Evolutionary conservation across 139 green algal genomes (phyloP).

Genomic region (Coelastrella sp.): DNA sequence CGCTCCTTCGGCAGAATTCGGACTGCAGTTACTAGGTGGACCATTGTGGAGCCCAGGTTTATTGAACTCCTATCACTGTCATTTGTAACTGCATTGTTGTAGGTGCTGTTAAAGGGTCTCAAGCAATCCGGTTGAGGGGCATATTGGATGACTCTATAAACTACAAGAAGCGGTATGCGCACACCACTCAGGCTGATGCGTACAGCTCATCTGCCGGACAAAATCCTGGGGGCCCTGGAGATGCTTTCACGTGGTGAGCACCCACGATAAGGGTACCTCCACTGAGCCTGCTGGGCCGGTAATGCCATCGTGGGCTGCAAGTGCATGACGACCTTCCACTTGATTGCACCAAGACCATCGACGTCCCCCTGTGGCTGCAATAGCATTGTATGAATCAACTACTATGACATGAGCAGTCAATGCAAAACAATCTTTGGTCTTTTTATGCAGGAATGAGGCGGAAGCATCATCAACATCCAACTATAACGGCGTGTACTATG

Average conservation of each 20-base stretch:
- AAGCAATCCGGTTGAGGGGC: neutral
- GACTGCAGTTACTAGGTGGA: too few relatives aligned
- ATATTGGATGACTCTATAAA: neutral
- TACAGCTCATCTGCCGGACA: neutral
- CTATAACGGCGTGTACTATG: neutral
- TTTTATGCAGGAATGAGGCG: neutral
- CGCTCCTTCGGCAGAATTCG: too few relatives aligned
- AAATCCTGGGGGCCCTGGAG: conserved; percentile 3
- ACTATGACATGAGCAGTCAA: neutral
- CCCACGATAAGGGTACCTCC: neutral
- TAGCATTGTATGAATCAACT: neutral
- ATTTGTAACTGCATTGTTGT: neutral
- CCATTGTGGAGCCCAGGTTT: too few relatives aligned
- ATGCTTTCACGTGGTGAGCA: neutral
- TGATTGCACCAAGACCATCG: too few relatives aligned
- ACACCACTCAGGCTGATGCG: neutral
- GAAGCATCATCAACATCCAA: neutral
- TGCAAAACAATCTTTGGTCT: neutral
- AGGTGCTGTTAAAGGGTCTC: neutral
- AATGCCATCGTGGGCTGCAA: neutral
- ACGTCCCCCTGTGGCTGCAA: neutral
- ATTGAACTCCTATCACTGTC: too few relatives aligned
- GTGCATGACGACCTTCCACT: too few relatives aligned
- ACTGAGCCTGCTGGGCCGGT: neutral
- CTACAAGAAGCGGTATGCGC: neutral